Conservation (phyloP, 331 rosid species). For the Quercus phellos region DNA sequence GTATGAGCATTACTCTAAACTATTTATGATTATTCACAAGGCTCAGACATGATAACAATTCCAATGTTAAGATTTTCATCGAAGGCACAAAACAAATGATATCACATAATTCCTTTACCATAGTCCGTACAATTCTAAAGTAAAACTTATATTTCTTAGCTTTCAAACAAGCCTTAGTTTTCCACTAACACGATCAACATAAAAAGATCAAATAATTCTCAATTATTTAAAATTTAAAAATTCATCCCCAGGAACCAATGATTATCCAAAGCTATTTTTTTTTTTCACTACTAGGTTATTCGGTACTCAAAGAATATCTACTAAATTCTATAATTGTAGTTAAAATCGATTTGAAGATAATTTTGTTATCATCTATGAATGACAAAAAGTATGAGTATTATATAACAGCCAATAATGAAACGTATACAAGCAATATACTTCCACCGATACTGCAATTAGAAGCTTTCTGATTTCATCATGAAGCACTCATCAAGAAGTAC, state of each 20-base stretch:
- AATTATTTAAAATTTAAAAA: not conserved
- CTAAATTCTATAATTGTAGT: not conserved
- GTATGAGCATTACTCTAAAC: not conserved
- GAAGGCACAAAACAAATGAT: not conserved
- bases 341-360: not conserved
- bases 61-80: not conserved
- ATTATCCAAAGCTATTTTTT: not conserved
- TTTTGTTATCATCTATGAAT: not conserved
- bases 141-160: not conserved
- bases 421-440: not conserved
- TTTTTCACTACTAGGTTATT: not conserved
- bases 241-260: not conserved
- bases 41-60: not conserved
- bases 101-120: not conserved
- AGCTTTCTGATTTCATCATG: constrained; percentile 18
- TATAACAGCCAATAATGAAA: not conserved
- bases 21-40: not conserved
- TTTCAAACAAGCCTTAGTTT: not conserved
- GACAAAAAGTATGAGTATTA: not conserved
- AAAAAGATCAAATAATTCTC: not conserved
- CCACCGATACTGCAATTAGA: constrained; percentile 14
- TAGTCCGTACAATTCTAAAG: not conserved
- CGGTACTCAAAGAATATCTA: not conserved
- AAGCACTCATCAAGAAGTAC: not conserved
- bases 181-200: not conserved